These are phyloP conservation scores for Lasiodiplodia sp. DNA, from an alignment of 2,329 filamentous ascomycete species.

Conservation along the genomic window DNA sequence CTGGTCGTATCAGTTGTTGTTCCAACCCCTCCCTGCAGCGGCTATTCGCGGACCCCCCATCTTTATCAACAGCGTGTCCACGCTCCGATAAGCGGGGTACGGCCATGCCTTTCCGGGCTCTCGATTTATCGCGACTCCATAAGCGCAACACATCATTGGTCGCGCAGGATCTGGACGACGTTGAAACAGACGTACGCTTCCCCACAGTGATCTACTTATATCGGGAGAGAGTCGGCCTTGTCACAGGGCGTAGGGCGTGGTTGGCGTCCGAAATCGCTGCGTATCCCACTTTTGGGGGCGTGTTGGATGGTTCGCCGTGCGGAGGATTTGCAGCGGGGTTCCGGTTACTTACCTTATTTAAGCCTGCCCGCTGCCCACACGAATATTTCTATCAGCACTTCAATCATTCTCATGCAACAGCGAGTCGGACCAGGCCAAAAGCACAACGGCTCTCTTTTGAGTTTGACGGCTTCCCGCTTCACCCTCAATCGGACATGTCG, in stretches of 20 bases:
- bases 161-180: background rate
- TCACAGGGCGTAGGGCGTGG: background rate
- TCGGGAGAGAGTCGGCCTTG: slow-evolving; percentile 10
- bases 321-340: slow-evolving; percentile 24
- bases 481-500: background rate
- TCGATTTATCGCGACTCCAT: no score
- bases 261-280: slow-evolving; percentile 15
- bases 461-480: background rate
- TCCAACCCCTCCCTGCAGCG: slow-evolving; percentile 20
- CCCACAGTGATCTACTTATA: slow-evolving; percentile 14
- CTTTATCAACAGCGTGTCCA: slow-evolving; percentile 20
- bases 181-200: slow-evolving; percentile 9
- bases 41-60: slow-evolving; percentile 25
- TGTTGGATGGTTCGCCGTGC: slow-evolving; percentile 2
- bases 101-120: background rate
- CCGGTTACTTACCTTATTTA: background rate
- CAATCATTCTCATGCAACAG: background rate
- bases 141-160: background rate
- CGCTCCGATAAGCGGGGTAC: slow-evolving; percentile 14
- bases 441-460: background rate
- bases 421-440: background rate
- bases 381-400: background rate
- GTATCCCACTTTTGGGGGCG: slow-evolving; percentile 12
- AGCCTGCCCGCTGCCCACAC: background rate
- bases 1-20: background rate